Conservation (phyloP, 331 rosid species). For the Quercus lobata region DNA sequence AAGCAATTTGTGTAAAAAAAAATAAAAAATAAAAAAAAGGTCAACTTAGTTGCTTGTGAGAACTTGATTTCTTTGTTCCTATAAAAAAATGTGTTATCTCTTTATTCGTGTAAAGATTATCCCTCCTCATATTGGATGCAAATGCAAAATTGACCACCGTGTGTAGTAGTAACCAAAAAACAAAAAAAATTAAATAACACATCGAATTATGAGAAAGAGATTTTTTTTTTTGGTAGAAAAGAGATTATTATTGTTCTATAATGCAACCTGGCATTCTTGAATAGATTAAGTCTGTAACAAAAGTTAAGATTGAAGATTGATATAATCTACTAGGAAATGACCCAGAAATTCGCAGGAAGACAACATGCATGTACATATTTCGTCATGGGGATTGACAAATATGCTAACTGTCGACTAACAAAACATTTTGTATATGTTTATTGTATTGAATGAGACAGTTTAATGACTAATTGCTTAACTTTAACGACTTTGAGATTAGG, state of each 20-base stretch:
- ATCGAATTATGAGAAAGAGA: too few relatives aligned
- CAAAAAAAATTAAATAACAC: too few relatives aligned
- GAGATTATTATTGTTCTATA: slow-evolving; percentile 6
- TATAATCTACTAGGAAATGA: slow-evolving; percentile 6
- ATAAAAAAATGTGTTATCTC: too few relatives aligned
- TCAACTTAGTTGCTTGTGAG: too few relatives aligned
- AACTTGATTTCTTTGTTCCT: too few relatives aligned
- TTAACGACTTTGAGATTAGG: slow-evolving; percentile 20
- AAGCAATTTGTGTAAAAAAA: too few relatives aligned
- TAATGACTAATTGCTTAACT: slow-evolving; percentile 24
- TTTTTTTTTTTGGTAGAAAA: too few relatives aligned
- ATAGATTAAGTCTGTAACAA: slow-evolving; percentile 12
- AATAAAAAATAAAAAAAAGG: too few relatives aligned
- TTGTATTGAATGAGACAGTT: slow-evolving; percentile 26
- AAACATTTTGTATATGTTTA: slow-evolving; percentile 13
- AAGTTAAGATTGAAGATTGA: slow-evolving; percentile 17
- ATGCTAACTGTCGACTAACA: slow-evolving; percentile 31
- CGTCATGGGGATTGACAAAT: slow-evolving; percentile 65
- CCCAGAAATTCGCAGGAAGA: slow-evolving; percentile 23
- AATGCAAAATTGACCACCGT: too few relatives aligned
- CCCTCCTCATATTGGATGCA: too few relatives aligned
- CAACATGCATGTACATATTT: slow-evolving; percentile 25
- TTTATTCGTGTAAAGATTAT: too few relatives aligned
- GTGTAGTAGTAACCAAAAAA: too few relatives aligned
- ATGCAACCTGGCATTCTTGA: slow-evolving; percentile 14